Percentiles rank a stretch among this genome's conserved stretches.
Conservation (phyloP, 2,329 filamentous ascomycete genomes). For the Pezicula rhizophila region DNA sequence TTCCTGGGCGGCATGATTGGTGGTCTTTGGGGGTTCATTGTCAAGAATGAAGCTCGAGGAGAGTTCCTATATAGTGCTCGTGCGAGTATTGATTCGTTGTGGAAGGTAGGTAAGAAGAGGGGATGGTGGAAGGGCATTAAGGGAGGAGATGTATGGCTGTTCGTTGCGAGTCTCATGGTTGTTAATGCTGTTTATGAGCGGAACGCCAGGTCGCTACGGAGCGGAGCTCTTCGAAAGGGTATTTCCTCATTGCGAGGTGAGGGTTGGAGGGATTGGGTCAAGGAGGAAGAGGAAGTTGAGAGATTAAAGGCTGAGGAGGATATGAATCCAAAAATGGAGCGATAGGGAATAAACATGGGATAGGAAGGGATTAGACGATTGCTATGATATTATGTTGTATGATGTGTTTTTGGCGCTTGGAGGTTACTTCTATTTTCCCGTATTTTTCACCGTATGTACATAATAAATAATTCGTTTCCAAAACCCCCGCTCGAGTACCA, state of each 20-base stretch:
- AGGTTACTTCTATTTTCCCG: too few species aligned
- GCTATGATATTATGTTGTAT: too few species aligned
- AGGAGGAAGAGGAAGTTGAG: conserved; percentile 20
- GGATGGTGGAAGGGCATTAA: conserved; percentile 79
- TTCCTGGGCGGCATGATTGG: conserved; percentile 83
- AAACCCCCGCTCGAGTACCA: too few species aligned
- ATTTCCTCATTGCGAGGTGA: conserved; percentile 24
- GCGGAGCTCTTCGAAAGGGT: conserved; percentile 19
- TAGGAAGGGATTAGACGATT: too few species aligned
- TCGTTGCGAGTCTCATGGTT: conserved; percentile 71
- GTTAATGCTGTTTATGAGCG: conserved; percentile 57
- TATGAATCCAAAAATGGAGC: too few species aligned
- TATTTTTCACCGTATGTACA: too few species aligned
- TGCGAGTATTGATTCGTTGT: conserved; percentile 73
- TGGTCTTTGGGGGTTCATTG: conserved; percentile 78
- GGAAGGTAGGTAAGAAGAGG: conserved; percentile 90
- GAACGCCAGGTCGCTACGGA: conserved; percentile 19
- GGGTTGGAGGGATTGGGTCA: conserved; percentile 18
- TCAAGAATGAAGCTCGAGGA: conserved; percentile 55
- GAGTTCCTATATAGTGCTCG: conserved; percentile 76
- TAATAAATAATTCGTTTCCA: too few species aligned
- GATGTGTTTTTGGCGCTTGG: too few species aligned
- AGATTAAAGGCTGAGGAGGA: conserved; percentile 9
- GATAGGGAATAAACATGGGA: too few species aligned
- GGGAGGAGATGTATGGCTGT: conserved; percentile 79